Evolutionary conservation across 2,329 filamentous ascomycete species (phyloP), one percentile per base, ranked within the genome.

Genomic region (Colletotrichum abscissum): DNA sequence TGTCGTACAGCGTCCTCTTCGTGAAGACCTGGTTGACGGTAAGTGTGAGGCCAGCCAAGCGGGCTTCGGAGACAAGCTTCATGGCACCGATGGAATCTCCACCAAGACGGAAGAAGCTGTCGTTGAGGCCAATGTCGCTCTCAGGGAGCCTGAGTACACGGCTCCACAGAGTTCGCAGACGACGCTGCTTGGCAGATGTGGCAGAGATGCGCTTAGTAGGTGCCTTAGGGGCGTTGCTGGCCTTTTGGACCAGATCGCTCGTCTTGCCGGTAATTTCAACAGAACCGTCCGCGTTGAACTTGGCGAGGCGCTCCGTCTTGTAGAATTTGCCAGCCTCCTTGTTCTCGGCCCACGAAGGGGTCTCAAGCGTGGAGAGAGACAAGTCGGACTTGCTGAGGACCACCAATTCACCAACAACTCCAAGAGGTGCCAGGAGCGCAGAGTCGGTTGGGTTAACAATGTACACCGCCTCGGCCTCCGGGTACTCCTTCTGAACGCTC

Each of bases 61-160:
- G 82, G 2, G 88, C 85, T 66, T 88, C 86, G 3, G 89, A 87
- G 0, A 91, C 90, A 0, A 92, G 81, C 77, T 88, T 90, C 88
- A 92, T 92, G 2, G 89, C 89, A 1, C 85, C 81, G 30, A 91
- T 88, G 0, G 89, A 91, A 79, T 91, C 89, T 24, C 90, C 90
- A 1, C 90, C 89, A 0, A 91, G 84, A 3, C 86, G 84, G 84
- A 92, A 91, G 80, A 92, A 91, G 80, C 87, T 89, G 76, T 91
- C 87, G 12, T 90, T 86, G 1, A 87, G 80, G 1, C 86, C 84
- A 22, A 91, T 88, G 1, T 86, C 81, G 3, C 86, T 82, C 67
- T 87, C 82, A 0, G 80, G 76, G 1, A 88, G 78, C 1, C 77
- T 79, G 35, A 90, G 79, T 1, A 89, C 84, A 4, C 82, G 82